A percentile compares a stretch with the other conserved stretches of the same genome.
Conservation (phyloP, 495 filamentous ascomycete genomes). For the Clavariopsis aquatica region DNA sequence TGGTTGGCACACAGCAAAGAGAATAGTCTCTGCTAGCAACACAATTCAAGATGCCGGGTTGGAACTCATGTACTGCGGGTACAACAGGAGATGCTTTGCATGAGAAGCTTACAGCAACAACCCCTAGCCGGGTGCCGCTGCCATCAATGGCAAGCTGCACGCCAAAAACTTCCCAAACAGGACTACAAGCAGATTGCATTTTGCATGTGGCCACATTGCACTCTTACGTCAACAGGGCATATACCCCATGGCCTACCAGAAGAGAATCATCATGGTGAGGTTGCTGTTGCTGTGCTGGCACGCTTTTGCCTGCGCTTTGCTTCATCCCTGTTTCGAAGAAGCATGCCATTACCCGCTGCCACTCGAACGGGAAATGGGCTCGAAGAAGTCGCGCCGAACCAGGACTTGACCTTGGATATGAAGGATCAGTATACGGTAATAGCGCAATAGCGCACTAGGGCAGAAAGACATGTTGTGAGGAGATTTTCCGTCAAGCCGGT, state of each 20-base stretch:
- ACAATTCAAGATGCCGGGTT: background rate
- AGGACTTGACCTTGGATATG: background rate
- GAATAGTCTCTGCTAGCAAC: no score
- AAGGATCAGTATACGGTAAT: no score
- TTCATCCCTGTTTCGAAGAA: slow-evolving; percentile 17
- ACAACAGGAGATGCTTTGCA: background rate
- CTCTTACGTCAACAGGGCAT: background rate
- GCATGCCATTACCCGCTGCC: slow-evolving; percentile 21
- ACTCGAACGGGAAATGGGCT: background rate
- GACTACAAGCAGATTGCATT: background rate
- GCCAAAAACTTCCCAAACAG: background rate
- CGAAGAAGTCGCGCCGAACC: no score
- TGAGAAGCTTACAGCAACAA: background rate
- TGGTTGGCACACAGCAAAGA: no score
- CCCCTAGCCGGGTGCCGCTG: background rate
- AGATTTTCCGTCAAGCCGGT: no score
- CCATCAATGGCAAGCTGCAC: background rate
- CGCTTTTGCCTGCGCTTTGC: background rate
- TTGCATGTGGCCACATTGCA: background rate
- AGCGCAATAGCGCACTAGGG: no score
- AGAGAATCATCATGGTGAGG: background rate
- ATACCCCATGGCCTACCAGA: background rate
- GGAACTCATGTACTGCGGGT: background rate
- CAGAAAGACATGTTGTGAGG: no score
- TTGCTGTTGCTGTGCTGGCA: background rate